Conservation (phyloP, 441 rosid species). For the Croton setiger region DNA sequence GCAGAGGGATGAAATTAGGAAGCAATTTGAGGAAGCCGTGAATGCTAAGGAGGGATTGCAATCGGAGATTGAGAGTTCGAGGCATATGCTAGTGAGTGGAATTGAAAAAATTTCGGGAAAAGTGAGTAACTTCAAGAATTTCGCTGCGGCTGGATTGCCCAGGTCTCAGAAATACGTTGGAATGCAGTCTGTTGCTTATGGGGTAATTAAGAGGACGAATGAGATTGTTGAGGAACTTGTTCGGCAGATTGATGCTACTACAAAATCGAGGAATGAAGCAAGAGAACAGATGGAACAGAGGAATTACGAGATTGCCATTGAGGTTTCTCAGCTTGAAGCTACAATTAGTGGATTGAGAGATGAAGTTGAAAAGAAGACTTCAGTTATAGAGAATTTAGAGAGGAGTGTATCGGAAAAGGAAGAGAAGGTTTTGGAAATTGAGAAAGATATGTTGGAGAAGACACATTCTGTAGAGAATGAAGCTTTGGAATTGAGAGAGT, state of each 20-base stretch:
- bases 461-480: conserved; percentile 45
- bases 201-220: conserved; percentile 84
- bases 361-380: conserved; percentile 59
- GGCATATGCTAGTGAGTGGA: conserved; percentile 91
- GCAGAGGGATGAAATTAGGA: conserved; percentile 47
- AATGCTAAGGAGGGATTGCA: conserved; percentile 55
- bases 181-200: conserved; percentile 65
- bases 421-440: conserved; percentile 44
- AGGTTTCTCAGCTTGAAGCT: conserved; percentile 93
- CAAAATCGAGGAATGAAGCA: conserved; percentile 74
- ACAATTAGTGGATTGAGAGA: conserved; percentile 64
- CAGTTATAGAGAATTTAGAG: conserved; percentile 49
- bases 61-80: conserved; percentile 72
- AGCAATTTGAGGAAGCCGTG: conserved; percentile 45
- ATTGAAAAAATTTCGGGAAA: conserved; percentile 90
- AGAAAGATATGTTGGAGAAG: conserved; percentile 49
- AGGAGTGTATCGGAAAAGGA: conserved; percentile 51
- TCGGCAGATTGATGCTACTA: conserved; percentile 50
- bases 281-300: conserved; percentile 89
- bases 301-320: conserved; percentile 88
- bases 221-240: conserved; percentile 90
- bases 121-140: conserved; percentile 67
- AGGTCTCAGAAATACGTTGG: conserved; percentile 77
- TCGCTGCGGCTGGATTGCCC: conserved; percentile 66
- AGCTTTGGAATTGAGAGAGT: conserved; percentile 48